phyloP scores from a whole-genome alignment of 1,139 yeast genomes.

The Kluyveromyces marxianus region DNA sequence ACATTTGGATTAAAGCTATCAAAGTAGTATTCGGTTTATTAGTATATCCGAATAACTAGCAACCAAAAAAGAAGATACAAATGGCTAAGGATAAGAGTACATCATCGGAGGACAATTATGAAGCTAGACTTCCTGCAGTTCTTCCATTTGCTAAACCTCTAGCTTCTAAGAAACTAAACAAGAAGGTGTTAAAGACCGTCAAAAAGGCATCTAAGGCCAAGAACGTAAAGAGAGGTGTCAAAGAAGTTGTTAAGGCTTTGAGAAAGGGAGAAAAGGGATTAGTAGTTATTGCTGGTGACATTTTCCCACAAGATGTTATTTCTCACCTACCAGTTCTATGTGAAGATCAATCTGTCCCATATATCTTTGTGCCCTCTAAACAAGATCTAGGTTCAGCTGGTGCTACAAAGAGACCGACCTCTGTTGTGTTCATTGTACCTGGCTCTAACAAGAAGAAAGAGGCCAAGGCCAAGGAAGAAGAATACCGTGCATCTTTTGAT shows the following conservation, averaged over 20 bases:
- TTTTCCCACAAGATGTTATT: slow-evolving; percentile 94
- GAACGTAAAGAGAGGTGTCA: slow-evolving; percentile 97
- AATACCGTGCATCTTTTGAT: slow-evolving; percentile 87
- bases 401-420: slow-evolving; percentile 97
- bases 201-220: slow-evolving; percentile 97
- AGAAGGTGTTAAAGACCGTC: slow-evolving; percentile 89
- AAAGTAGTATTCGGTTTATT: background rate
- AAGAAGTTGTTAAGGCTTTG: slow-evolving; percentile 95
- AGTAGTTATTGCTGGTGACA: slow-evolving; percentile 95
- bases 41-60: background rate
- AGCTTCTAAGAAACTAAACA: slow-evolving; percentile 93
- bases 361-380: slow-evolving; percentile 87
- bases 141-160: slow-evolving; percentile 91
- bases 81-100: slow-evolving; percentile 36
- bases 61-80: background rate
- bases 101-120: slow-evolving; percentile 71
- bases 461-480: slow-evolving; percentile 72
- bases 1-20: background rate
- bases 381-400: slow-evolving; percentile 99
- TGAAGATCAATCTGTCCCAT: slow-evolving; percentile 89
- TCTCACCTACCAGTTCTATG: slow-evolving; percentile 96
- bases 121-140: slow-evolving; percentile 79
- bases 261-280: slow-evolving; percentile 98
- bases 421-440: slow-evolving; percentile 96
- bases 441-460: slow-evolving; percentile 87